A percentile compares a stretch with the other conserved stretches of the same genome.
These are phyloP conservation scores for Aspergillus tamarii DNA, from an alignment of 2,329 filamentous ascomycete genomes.

Conservation along the genomic window DNA sequence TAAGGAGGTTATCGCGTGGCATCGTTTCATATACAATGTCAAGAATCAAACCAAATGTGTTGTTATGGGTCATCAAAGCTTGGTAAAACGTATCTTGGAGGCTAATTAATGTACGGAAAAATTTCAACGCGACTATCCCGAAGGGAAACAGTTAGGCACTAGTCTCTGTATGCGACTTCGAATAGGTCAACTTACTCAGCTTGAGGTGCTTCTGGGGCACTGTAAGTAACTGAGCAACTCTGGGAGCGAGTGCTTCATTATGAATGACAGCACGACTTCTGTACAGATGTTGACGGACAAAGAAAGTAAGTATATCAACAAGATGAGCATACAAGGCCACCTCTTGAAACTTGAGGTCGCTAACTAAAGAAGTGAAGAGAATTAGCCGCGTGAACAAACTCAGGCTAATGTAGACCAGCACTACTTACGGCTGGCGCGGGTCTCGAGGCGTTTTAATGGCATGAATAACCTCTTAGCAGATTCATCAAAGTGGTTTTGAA, in stretches of 20 bases:
- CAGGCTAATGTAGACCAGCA: background rate
- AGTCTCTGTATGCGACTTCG: background rate
- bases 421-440: slow-evolving; percentile 57
- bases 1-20: slow-evolving; percentile 89
- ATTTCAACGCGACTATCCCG: slow-evolving; percentile 77
- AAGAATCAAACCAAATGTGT: slow-evolving; percentile 80
- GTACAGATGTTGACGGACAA: slow-evolving; percentile 84
- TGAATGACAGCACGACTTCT: slow-evolving; percentile 88
- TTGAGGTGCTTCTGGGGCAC: slow-evolving; percentile 91
- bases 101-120: slow-evolving; percentile 83
- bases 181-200: slow-evolving; percentile 64
- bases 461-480: slow-evolving; percentile 84
- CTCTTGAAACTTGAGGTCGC: slow-evolving; percentile 77
- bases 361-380: slow-evolving; percentile 48
- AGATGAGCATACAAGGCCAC: slow-evolving; percentile 90
- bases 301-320: slow-evolving; percentile 91
- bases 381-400: slow-evolving; percentile 10
- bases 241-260: slow-evolving; percentile 73
- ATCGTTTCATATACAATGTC: slow-evolving; percentile 82
- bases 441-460: slow-evolving; percentile 79
- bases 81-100: slow-evolving; percentile 92
- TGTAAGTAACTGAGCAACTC: slow-evolving; percentile 79
- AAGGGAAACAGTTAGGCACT: background rate
- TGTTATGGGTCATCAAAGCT: slow-evolving; percentile 78
- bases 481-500: slow-evolving; percentile 85